Base-by-base conservation (phyloP, 2,329 filamentous ascomycete species). In the Rhexocercosporidium sp. region DNA sequence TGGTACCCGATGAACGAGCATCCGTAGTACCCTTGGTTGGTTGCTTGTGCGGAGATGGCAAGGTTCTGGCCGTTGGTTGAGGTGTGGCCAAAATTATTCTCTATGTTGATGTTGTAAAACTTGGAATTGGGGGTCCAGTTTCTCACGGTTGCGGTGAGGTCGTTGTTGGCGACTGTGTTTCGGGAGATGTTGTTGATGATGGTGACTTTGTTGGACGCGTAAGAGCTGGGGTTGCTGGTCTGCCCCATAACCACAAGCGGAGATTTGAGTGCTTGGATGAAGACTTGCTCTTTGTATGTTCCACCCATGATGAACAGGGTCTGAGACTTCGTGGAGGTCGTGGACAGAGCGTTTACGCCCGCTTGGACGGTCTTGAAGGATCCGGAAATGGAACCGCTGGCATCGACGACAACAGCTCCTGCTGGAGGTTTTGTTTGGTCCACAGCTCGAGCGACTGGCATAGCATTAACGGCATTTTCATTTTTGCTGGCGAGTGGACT, bases 61-160 rank as follows among this genome's bases (percentile, higher is more conserved):
- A 88, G 77, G 8, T 82, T 84, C 69, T 87, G 84, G 2, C 86
- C 86, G 46, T 80, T 81, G 2, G 44, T 69, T 18, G 44, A 37
- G n/a, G 71, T 62, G 47, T 74, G 71, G 0, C 71, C 70, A 46
- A 75, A 73, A 1, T 72, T 74, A 44, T 75, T 75, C 14, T 63
- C 64, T 49, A 87, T 77, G 73, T 88, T 87, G 77, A 89, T 79
- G 73, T 88, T 88, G 79, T 88, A 88, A 49, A 88, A 79, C 69
- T 83, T 85, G 66, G 73, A 84, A 79, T 84, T 86, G 4, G 79
- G 81, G 14, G 81, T 72, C 71, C 71, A 72, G 46, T 76, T 70
- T 41, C 75, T 65, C 47, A 77, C 51, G 2, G 74, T 75, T 16
- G 72, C 74, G 14, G 75, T 75, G 18, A 71, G 82, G 59, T 76